These are phyloP conservation scores for Chrysanthemum lavandulifolium DNA, from an alignment of 129 eudicot species.

Conservation along the genomic window DNA sequence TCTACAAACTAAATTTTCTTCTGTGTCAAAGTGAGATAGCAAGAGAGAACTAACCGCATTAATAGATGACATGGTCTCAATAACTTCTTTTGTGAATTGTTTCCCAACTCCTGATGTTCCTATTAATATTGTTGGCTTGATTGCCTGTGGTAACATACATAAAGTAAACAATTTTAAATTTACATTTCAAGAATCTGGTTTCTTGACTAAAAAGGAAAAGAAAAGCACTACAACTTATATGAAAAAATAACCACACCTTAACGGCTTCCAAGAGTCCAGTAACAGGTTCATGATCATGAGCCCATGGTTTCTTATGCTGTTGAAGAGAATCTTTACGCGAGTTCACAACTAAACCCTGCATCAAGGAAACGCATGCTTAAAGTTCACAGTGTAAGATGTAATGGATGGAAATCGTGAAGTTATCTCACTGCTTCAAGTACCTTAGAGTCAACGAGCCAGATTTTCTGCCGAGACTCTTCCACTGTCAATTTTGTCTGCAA, in stretches of 20 bases:
- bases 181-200: background rate
- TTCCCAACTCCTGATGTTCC: constrained; percentile 96
- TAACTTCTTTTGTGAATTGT: constrained; percentile 87
- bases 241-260: constrained; percentile 44
- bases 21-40: constrained; percentile 3
- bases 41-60: constrained; percentile 64
- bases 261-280: constrained; percentile 73
- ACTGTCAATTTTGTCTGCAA: constrained; percentile 59
- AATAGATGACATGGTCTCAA: constrained; percentile 81
- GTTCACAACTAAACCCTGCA: constrained; percentile 78
- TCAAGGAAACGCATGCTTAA: constrained; percentile 1
- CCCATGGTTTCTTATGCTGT: constrained; percentile 88
- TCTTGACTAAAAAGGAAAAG: background rate
- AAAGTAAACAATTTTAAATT: background rate
- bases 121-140: constrained; percentile 87
- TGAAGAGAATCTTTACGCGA: constrained; percentile 90
- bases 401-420: background rate
- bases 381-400: background rate
- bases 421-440: constrained; percentile 32
- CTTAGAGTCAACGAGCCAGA: constrained; percentile 99
- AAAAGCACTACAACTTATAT: background rate
- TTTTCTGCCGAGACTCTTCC: constrained; percentile 77
- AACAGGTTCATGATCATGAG: constrained; percentile 85
- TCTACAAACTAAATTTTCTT: background rate
- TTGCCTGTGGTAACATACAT: constrained; percentile 46